Evolutionary conservation across 129 eudicot species (phyloP).

Genomic region (Saposhnikovia divaricata): DNA sequence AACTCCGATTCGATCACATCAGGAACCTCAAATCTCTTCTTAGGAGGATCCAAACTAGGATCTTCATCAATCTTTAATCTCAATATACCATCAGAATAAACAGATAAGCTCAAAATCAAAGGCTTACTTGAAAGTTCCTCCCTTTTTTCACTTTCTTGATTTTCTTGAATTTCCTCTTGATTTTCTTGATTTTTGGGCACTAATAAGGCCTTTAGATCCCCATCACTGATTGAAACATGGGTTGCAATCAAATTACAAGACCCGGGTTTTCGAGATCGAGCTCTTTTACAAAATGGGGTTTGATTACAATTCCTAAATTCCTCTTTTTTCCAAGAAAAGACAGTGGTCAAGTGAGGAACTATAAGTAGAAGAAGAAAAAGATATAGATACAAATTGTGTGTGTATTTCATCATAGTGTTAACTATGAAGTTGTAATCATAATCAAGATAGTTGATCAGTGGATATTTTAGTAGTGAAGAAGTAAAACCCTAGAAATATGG

Average conservation of each 20-base stretch:
- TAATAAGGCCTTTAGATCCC: constrained; percentile 64
- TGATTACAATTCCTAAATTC: constrained; percentile 89
- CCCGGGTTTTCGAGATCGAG: constrained; percentile 73
- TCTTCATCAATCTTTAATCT: constrained; percentile 84
- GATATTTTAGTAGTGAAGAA: not conserved
- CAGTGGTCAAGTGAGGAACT: constrained; percentile 22
- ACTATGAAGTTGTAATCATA: not conserved
- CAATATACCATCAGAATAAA: constrained; percentile 60
- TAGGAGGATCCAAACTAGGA: constrained; percentile 36
- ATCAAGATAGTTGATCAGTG: not conserved
- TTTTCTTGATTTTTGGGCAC: constrained; percentile 18
- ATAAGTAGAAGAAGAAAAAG: constrained; percentile 23
- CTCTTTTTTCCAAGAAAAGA: constrained; percentile 79
- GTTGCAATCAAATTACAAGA: constrained; percentile 41
- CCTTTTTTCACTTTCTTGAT: constrained; percentile 14
- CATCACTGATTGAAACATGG: constrained; percentile 41
- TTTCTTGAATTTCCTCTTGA: constrained; percentile 10
- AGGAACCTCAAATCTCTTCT: constrained; percentile 71
- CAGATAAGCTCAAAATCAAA: constrained; percentile 52
- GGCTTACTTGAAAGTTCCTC: constrained; percentile 29
- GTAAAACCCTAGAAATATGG: constrained; percentile 1
- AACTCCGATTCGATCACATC: constrained; percentile 62
- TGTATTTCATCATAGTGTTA: not conserved
- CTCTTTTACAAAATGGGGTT: constrained; percentile 95
- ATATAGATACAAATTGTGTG: constrained; percentile 4